phyloP scores from a whole-genome alignment of 768 basidiomycete genomes.

The Trametes coccinea region DNA sequence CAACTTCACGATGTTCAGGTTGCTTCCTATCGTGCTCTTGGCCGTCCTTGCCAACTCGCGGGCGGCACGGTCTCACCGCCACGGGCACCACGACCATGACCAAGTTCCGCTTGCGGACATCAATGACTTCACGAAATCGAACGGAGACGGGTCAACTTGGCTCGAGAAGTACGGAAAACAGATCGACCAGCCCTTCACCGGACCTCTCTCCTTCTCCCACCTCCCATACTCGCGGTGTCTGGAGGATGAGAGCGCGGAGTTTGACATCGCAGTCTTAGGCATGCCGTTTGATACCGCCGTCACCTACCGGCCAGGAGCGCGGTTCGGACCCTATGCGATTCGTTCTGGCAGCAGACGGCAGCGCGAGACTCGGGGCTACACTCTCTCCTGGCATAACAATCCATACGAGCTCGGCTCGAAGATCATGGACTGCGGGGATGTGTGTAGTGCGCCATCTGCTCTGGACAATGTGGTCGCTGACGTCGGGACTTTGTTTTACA shows the following conservation, averaged over 20 bases:
- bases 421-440: slow-evolving; percentile 85
- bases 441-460: slow-evolving; percentile 29
- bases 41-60: background rate
- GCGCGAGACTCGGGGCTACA: slow-evolving; percentile 59
- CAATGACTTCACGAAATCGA: slow-evolving; percentile 8
- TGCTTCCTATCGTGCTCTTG: background rate
- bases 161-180: slow-evolving; percentile 73
- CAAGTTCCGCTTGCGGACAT: slow-evolving; percentile 14
- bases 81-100: background rate
- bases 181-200: slow-evolving; percentile 73
- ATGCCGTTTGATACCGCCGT: slow-evolving; percentile 76
- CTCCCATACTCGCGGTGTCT: slow-evolving; percentile 73
- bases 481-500: slow-evolving; percentile 26
- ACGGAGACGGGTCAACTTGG: slow-evolving; percentile 49
- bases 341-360: slow-evolving; percentile 77
- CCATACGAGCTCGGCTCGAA: slow-evolving; percentile 60
- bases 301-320: slow-evolving; percentile 60
- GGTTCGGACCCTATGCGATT: slow-evolving; percentile 87
- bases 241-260: slow-evolving; percentile 50
- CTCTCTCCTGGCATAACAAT: slow-evolving; percentile 68
- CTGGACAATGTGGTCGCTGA: background rate
- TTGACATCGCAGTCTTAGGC: slow-evolving; percentile 81
- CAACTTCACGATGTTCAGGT: background rate
- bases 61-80: background rate
- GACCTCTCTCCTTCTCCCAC: slow-evolving; percentile 83